Conservation (phyloP, 176 grass and related monocot species). For the Oryza coarctata region DNA sequence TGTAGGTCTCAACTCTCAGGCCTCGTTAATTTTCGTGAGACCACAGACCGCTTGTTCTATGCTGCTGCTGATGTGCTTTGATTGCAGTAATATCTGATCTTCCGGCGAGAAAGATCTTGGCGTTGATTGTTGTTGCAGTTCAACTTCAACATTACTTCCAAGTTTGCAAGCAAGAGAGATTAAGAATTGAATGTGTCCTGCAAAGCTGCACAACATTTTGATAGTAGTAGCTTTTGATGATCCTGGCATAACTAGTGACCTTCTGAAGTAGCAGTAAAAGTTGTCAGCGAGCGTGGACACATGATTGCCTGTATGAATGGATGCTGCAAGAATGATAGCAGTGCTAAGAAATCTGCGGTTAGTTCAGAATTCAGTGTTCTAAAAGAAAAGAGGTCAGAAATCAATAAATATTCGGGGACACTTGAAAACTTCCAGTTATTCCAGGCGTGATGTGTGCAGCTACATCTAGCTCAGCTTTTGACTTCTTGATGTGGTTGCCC, state of each 20-base stretch:
- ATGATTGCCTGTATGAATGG: not conserved
- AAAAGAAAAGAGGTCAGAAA: not conserved
- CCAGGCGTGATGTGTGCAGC: not conserved
- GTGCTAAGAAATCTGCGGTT: not conserved
- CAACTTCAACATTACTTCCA: not conserved
- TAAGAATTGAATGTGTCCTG: conserved; percentile 1
- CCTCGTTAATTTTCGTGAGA: not conserved
- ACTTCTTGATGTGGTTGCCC: conserved; percentile 3
- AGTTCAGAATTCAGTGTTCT: not conserved
- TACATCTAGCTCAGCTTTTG: conserved; percentile 36
- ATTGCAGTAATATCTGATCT: not conserved
- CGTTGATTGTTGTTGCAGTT: conserved; percentile 20
- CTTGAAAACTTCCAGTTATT: not conserved
- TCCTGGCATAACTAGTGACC: not conserved
- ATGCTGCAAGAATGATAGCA: not conserved
- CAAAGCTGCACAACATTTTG: not conserved
- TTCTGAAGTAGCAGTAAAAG: not conserved
- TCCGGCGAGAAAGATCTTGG: not conserved
- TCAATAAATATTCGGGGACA: not conserved
- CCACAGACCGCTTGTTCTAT: not conserved
- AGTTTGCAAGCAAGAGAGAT: not conserved
- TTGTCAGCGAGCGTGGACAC: not conserved
- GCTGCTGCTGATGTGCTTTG: not conserved
- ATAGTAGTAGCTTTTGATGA: not conserved
- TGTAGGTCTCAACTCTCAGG: not conserved